A percentile compares a stretch with the other conserved stretches of the same genome.
These are phyloP conservation scores for Calonectria honghensis DNA, from an alignment of 2,329 filamentous ascomycete species.

Conservation along the genomic window DNA sequence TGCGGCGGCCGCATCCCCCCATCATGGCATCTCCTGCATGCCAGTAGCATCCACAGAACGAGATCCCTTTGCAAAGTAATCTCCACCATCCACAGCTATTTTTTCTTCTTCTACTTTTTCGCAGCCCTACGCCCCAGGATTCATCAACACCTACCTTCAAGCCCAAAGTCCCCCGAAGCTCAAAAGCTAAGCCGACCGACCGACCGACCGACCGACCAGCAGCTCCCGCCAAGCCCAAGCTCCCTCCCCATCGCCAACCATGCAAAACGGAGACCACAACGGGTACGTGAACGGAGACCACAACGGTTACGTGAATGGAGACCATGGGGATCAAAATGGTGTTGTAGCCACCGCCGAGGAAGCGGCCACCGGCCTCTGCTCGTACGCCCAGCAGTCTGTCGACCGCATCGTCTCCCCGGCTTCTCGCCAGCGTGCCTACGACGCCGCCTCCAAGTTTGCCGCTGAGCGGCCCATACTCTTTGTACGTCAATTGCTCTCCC, in stretches of 20 bases:
- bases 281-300: neutral
- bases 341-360: constrained; percentile 57
- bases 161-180: neutral
- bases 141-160: neutral
- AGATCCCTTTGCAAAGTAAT: constrained; percentile 15
- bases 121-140: neutral
- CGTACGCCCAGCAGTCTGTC: constrained; percentile 66
- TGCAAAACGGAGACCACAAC: constrained; percentile 39
- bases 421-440: constrained; percentile 74
- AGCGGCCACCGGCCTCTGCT: constrained; percentile 60
- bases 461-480: constrained; percentile 80
- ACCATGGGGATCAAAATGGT: constrained; percentile 27
- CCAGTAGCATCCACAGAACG: neutral
- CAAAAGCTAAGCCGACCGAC: neutral
- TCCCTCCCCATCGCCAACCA: neutral
- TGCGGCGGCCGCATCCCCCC: constrained; percentile 7
- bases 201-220: neutral
- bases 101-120: neutral
- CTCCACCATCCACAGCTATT: neutral
- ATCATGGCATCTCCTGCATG: constrained; percentile 20
- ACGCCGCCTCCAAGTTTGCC: constrained; percentile 73
- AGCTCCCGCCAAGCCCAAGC: constrained; percentile 10
- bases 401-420: constrained; percentile 75
- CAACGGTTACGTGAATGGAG: neutral
- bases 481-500: constrained; percentile 67